Evolutionary conservation across 192 early-diverging fungal species (phyloP).

Genomic region (Coemansia sp.): DNA sequence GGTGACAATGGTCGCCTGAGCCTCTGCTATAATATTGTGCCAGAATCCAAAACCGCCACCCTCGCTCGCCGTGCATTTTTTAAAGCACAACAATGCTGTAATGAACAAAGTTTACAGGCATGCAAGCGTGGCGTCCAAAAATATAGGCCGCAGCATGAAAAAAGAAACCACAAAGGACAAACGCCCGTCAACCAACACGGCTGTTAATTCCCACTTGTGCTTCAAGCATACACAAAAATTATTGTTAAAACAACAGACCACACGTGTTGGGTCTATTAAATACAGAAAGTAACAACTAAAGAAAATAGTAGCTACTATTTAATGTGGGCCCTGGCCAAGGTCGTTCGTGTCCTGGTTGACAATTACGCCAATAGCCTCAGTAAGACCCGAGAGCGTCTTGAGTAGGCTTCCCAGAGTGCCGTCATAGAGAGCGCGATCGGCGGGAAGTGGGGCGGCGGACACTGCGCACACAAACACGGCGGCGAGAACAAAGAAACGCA

Average conservation of each 20-base stretch:
- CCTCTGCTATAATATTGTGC: too few relatives aligned
- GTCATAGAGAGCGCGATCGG: conserved; percentile 25
- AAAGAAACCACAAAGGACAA: too few relatives aligned
- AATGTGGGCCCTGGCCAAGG: conserved; percentile 46
- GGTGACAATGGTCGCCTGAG: too few relatives aligned
- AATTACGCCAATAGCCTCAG: conserved; percentile 29
- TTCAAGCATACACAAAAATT: too few relatives aligned
- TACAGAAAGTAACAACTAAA: neutral
- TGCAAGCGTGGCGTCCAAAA: too few relatives aligned
- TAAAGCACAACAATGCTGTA: too few relatives aligned
- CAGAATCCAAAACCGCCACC: too few relatives aligned
- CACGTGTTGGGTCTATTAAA: neutral
- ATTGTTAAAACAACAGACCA: conserved; percentile 12
- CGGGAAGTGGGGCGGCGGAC: conserved; percentile 35
- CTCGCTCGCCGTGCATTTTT: too few relatives aligned
- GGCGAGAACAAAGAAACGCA: conserved; percentile 34
- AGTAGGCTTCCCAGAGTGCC: conserved; percentile 38
- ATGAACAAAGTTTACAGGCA: too few relatives aligned
- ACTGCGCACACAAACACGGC: conserved; percentile 18
- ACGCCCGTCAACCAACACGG: too few relatives aligned
- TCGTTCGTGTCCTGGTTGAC: conserved; percentile 46
- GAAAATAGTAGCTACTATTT: neutral
- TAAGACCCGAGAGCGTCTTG: conserved; percentile 37
- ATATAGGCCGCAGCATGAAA: too few relatives aligned
- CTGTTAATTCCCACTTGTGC: too few relatives aligned